A percentile compares a stretch with the other conserved stretches of the same genome.
Evolutionary conservation across 768 basidiomycete genomes (phyloP).

Genomic region (Lyophyllum shimeji): DNA sequence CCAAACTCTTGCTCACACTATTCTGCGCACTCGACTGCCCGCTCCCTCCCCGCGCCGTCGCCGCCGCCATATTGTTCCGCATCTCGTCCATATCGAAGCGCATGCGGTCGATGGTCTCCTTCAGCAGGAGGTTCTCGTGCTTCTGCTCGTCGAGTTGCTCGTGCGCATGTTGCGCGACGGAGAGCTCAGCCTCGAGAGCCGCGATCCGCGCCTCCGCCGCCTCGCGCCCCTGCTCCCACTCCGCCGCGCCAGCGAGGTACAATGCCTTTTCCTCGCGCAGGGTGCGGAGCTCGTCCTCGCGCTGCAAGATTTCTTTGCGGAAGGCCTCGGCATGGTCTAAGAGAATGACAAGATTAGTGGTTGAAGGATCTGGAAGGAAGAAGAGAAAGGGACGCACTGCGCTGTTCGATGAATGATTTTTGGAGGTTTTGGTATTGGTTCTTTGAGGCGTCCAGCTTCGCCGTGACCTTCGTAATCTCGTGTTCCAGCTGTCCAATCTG

Average conservation of each 20-base stretch:
- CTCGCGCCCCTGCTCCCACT: constrained; percentile 68
- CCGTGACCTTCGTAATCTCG: constrained; percentile 76
- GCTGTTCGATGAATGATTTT: constrained; percentile 89
- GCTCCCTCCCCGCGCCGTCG: constrained; percentile 36
- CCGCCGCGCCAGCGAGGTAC: constrained; percentile 23
- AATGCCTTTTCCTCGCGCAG: constrained; percentile 47
- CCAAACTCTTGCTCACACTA: constrained; percentile 71
- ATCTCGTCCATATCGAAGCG: constrained; percentile 94
- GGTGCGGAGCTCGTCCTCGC: constrained; percentile 72
- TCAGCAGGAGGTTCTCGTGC: constrained; percentile 88
- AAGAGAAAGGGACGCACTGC: constrained; percentile 45
- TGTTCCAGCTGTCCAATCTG: constrained; percentile 74
- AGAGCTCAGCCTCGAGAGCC: constrained; percentile 71
- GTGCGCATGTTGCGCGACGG: constrained; percentile 67
- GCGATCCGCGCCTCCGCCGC: constrained; percentile 70
- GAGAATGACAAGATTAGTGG: background rate
- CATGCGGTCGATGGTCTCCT: constrained; percentile 96
- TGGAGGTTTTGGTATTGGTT: constrained; percentile 75
- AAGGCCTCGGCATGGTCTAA: constrained; percentile 77
- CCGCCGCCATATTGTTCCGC: constrained; percentile 46
- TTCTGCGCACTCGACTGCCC: constrained; percentile 49
- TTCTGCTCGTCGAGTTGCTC: constrained; percentile 87
- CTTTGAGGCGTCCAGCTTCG: constrained; percentile 71
- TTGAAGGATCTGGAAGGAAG: too few species aligned
- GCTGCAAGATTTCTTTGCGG: constrained; percentile 68